Percentiles rank a stretch among this genome's conserved stretches.
These are phyloP conservation scores for Carpinus viminea DNA, from an alignment of 306 rosid species.

Conservation along the genomic window DNA sequence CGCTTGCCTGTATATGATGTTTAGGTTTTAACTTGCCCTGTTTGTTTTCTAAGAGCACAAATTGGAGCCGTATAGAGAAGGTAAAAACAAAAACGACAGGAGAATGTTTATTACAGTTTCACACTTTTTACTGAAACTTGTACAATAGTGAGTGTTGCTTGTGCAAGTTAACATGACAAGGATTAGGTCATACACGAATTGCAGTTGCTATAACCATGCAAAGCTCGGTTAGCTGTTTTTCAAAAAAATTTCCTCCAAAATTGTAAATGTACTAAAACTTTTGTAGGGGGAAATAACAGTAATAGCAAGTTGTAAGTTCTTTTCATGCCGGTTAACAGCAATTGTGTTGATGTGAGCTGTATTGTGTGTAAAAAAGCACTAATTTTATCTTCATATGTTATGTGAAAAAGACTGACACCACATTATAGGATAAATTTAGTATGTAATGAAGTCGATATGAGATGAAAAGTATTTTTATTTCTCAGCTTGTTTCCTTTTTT, in stretches of 20 bases:
- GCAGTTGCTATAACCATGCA: slow-evolving; percentile 11
- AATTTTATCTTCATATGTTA: background rate
- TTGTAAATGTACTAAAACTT: slow-evolving; percentile 45
- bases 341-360: background rate
- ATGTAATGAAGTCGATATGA: background rate
- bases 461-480: background rate
- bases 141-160: slow-evolving; percentile 21
- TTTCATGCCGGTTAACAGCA: background rate
- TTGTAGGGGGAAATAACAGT: slow-evolving; percentile 17
- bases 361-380: background rate
- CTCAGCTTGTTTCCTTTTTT: background rate
- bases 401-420: background rate
- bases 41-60: slow-evolving; percentile 32
- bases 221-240: slow-evolving; percentile 21
- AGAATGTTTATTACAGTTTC: slow-evolving; percentile 39
- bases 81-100: slow-evolving; percentile 24
- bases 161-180: slow-evolving; percentile 32
- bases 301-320: slow-evolving; percentile 24
- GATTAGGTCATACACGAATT: slow-evolving; percentile 30
- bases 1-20: slow-evolving; percentile 87
- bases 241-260: slow-evolving; percentile 2
- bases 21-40: slow-evolving; percentile 45
- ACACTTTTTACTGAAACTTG: slow-evolving; percentile 15
- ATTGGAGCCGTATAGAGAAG: slow-evolving; percentile 35
- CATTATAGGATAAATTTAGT: background rate